Evolutionary conservation across 345 rosid genomes (phyloP).

Genomic region (Citrus mangshanensis): DNA sequence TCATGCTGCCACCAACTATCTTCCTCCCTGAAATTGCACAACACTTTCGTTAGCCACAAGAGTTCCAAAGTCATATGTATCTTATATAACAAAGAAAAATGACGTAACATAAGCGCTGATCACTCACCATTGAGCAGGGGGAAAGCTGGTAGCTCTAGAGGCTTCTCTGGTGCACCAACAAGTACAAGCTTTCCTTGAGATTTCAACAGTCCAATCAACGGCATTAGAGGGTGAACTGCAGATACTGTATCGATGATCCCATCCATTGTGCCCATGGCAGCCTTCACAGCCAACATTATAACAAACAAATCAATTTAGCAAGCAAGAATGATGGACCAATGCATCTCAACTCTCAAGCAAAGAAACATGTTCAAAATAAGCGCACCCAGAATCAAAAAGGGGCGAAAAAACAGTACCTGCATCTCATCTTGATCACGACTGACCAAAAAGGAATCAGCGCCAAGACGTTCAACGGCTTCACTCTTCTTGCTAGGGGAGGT

Average conservation of each 20-base stretch:
- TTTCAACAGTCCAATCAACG: constrained; percentile 30
- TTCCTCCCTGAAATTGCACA: constrained; percentile 38
- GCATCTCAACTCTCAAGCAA: neutral
- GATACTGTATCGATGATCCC: constrained; percentile 51
- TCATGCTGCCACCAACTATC: constrained; percentile 37
- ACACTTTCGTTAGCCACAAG: neutral
- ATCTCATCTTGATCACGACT: constrained; percentile 46
- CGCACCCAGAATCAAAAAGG: neutral
- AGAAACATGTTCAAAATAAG: neutral
- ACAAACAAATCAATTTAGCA: neutral
- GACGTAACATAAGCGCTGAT: neutral
- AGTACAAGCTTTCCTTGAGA: constrained; percentile 31
- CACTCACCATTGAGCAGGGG: constrained; percentile 24
- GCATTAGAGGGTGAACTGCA: constrained; percentile 23
- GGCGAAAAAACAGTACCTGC: constrained; percentile 12
- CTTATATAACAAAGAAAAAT: neutral
- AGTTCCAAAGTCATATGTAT: neutral
- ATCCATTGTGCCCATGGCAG: constrained; percentile 38
- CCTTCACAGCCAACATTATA: constrained; percentile 7
- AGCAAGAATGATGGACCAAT: neutral
- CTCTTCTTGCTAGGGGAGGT: constrained; percentile 47
- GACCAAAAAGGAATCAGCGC: constrained; percentile 54
- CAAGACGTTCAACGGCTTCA: constrained; percentile 48
- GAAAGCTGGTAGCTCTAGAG: constrained; percentile 26
- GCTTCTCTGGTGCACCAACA: constrained; percentile 33